phyloP scores from a whole-genome alignment of 495 filamentous ascomycete species.

The Mytilinidion resinicola region DNA sequence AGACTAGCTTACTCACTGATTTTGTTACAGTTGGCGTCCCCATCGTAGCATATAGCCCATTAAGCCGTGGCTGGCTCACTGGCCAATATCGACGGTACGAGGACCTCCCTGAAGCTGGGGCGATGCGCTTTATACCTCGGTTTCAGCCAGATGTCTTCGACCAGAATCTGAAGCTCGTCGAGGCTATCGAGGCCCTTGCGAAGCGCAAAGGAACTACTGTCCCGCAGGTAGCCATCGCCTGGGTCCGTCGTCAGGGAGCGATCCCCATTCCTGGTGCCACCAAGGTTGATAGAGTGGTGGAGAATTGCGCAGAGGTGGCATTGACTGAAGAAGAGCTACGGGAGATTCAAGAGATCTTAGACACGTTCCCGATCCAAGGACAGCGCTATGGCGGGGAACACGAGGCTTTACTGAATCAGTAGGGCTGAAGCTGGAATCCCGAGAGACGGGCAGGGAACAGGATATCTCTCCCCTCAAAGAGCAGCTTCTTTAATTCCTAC shows the following conservation, averaged over 20 bases:
- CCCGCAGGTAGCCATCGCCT: conserved; percentile 69
- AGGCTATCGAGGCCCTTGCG: conserved; percentile 59
- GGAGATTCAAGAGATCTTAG: not conserved
- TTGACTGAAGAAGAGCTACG: not conserved
- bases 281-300: conserved; percentile 29
- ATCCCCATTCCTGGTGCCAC: conserved; percentile 74
- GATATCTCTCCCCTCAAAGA: too few species aligned
- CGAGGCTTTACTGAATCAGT: not conserved
- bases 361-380: not conserved
- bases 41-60: conserved; percentile 58
- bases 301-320: conserved; percentile 29
- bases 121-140: conserved; percentile 48
- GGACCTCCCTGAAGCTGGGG: conserved; percentile 56
- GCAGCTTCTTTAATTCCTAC: too few species aligned
- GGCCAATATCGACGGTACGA: conserved; percentile 52
- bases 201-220: conserved; percentile 60
- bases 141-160: conserved; percentile 64
- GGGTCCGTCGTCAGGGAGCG: conserved; percentile 51
- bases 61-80: conserved; percentile 42
- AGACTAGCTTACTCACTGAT: too few species aligned
- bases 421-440: not conserved
- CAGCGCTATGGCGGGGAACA: not conserved
- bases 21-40: conserved; percentile 48
- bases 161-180: conserved; percentile 62
- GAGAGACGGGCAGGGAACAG: too few species aligned